Base-by-base conservation (phyloP, 495 filamentous ascomycete species). In the Neurospora sp. region DNA sequence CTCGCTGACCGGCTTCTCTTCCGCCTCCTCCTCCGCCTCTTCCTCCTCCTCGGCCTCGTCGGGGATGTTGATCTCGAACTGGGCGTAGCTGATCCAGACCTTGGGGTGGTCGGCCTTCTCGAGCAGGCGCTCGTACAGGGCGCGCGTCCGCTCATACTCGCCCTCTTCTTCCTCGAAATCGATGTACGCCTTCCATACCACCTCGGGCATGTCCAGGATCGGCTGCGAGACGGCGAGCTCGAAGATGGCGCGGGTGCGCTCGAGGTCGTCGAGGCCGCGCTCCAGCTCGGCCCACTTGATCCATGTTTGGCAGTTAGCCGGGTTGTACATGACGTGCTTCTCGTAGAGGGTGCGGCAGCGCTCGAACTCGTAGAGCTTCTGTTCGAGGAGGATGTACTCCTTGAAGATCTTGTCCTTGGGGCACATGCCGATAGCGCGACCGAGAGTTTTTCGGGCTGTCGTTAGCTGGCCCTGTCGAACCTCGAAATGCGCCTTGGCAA, bases 71-170 rank as follows among this genome's bases (percentile, higher is more conserved):
- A 98, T 92, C 81, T 99, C 96, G 80, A 98, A 98, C 77, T 94
- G 92, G 16, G 96, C 96, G 82, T 95, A 99, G 79, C 90, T 92
- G 83, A 94, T 97, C 96, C 96, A 99, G 70, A 99, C 96, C 86
- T 98, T 98, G 85, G 97, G 93, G 78, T 99, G 96, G 79, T 93
- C 91, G 20, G 96, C 97, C 89, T 95, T 97, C 79, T 93, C 84
- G 42, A 99, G 86, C 31, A 99, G 85, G 35, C 96, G 89, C 83
- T 98, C 96, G 83, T 98, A 99, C 69, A 99, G 83, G n/a, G 83
- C 80, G 65, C 96, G 86, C 2, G 93, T 91, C 40, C 89, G 85
- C 39, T 93, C 94, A 81, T 93, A 97, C 80, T 98, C 93, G 71
- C 90, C 91, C 79, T 94, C 91, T 73, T 96, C 92, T 78, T 97